Percentiles rank a stretch among this genome's conserved stretches.
These are phyloP conservation scores for Hippophae gyantsensis DNA, from an alignment of 306 rosid genomes.

Conservation along the genomic window DNA sequence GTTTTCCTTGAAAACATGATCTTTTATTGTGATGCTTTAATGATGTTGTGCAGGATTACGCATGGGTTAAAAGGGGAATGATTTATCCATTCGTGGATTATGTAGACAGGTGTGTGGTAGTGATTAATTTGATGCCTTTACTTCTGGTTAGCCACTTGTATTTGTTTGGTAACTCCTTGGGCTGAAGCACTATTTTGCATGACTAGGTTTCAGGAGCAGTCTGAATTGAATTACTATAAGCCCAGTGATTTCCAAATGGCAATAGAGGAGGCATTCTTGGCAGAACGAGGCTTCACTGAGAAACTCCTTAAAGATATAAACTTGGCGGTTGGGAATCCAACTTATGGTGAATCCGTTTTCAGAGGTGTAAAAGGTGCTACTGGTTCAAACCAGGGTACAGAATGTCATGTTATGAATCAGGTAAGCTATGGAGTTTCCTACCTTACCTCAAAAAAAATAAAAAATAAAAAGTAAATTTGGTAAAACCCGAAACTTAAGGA, in stretches of 20 bases:
- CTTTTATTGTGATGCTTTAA: slow-evolving; percentile 18
- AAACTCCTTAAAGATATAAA: slow-evolving; percentile 84
- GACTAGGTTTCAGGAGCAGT: slow-evolving; percentile 82
- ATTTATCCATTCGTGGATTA: slow-evolving; percentile 84
- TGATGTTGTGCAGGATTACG: slow-evolving; percentile 68
- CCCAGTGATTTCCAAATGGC: slow-evolving; percentile 75
- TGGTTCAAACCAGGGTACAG: slow-evolving; percentile 63
- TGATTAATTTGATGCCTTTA: not conserved
- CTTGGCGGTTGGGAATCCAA: slow-evolving; percentile 68
- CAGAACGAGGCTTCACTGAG: slow-evolving; percentile 87
- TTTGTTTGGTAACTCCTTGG: slow-evolving; percentile 8
- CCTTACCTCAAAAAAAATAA: not conserved
- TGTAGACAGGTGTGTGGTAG: slow-evolving; percentile 63
- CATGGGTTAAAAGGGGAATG: slow-evolving; percentile 87
- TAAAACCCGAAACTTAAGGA: not conserved
- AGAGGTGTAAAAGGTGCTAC: slow-evolving; percentile 54
- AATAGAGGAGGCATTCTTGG: slow-evolving; percentile 90
- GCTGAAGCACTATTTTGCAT: slow-evolving; percentile 23
- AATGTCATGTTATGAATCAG: slow-evolving; percentile 43
- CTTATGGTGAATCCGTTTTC: slow-evolving; percentile 46
- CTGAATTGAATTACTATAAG: slow-evolving; percentile 47
- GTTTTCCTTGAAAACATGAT: slow-evolving; percentile 16
- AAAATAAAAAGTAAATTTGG: too few relatives aligned
- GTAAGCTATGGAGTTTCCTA: slow-evolving; percentile 24
- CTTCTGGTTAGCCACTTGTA: slow-evolving; percentile 7